These are phyloP conservation scores for Usnea hakonensis DNA, from an alignment of 495 filamentous ascomycete genomes.

Conservation along the genomic window DNA sequence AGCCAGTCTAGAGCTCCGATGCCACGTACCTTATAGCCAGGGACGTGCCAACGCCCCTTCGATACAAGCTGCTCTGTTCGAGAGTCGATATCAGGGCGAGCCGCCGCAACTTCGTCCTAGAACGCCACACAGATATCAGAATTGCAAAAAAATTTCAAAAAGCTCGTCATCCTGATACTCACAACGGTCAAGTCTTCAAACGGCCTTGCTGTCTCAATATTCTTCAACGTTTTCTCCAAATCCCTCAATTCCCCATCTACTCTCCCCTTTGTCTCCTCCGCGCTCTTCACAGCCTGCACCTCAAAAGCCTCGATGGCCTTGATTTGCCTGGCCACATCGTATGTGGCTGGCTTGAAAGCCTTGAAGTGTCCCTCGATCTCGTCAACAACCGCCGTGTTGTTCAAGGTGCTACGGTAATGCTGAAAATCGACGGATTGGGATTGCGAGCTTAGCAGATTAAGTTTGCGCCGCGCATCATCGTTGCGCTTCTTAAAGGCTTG, in stretches of 20 bases:
- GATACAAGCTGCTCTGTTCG: constrained; percentile 84
- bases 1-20: not conserved
- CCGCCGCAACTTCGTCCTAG: constrained; percentile 88
- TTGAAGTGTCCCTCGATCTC: constrained; percentile 93
- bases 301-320: constrained; percentile 98
- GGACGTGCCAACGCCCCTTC: constrained; percentile 94
- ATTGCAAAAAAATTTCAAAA: constrained; percentile 1
- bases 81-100: constrained; percentile 91
- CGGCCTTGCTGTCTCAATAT: constrained; percentile 92
- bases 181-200: constrained; percentile 98
- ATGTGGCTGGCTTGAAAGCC: constrained; percentile 80
- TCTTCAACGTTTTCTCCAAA: constrained; percentile 85
- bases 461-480: constrained; percentile 93
- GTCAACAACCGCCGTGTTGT: constrained; percentile 89
- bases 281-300: constrained; percentile 92
- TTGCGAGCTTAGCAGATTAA: constrained; percentile 67
- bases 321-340: constrained; percentile 84
- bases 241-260: constrained; percentile 89
- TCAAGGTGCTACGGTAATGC: constrained; percentile 82
- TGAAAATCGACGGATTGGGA: constrained; percentile 83
- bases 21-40: constrained; percentile 87
- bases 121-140: constrained; percentile 19
- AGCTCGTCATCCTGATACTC: constrained; percentile 42
- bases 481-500: constrained; percentile 99
- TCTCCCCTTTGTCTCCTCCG: constrained; percentile 87